A percentile compares a stretch with the other conserved stretches of the same genome.
Evolutionary conservation across 352 stramenopile genomes (phyloP).

Genomic region (Phytophthora uliginosa): DNA sequence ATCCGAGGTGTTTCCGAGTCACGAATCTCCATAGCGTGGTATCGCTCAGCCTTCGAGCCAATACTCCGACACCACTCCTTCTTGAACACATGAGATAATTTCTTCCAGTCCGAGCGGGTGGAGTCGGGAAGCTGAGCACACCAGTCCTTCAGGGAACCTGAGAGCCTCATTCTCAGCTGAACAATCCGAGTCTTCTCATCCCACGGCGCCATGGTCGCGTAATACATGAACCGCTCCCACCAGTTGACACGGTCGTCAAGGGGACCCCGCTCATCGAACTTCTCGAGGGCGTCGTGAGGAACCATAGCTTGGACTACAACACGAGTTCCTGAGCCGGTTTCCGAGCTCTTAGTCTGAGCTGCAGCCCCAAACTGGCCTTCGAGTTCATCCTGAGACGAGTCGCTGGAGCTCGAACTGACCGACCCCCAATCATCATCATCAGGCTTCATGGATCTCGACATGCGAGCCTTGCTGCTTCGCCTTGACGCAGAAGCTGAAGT

Average conservation of each 20-base stretch:
- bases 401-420: too few species aligned
- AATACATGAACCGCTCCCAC: conserved; percentile 15
- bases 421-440: too few species aligned
- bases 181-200: neutral
- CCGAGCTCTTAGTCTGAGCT: too few species aligned
- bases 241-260: conserved; percentile 4
- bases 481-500: too few species aligned
- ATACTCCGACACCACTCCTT: neutral
- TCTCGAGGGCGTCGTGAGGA: neutral
- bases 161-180: neutral
- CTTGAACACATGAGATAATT: neutral
- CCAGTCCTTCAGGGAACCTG: neutral
- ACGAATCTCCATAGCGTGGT: neutral
- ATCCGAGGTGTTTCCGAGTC: neutral
- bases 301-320: too few species aligned
- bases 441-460: too few species aligned
- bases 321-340: too few species aligned
- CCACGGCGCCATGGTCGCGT: neutral
- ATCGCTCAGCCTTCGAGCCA: neutral
- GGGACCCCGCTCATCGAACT: neutral
- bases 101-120: neutral
- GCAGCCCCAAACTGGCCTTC: too few species aligned
- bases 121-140: neutral
- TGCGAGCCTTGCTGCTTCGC: too few species aligned
- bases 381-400: too few species aligned